A percentile compares a stretch with the other conserved stretches of the same genome.
Evolutionary conservation across 176 grass and related monocot species (phyloP).

Genomic region (Raddia guianensis): DNA sequence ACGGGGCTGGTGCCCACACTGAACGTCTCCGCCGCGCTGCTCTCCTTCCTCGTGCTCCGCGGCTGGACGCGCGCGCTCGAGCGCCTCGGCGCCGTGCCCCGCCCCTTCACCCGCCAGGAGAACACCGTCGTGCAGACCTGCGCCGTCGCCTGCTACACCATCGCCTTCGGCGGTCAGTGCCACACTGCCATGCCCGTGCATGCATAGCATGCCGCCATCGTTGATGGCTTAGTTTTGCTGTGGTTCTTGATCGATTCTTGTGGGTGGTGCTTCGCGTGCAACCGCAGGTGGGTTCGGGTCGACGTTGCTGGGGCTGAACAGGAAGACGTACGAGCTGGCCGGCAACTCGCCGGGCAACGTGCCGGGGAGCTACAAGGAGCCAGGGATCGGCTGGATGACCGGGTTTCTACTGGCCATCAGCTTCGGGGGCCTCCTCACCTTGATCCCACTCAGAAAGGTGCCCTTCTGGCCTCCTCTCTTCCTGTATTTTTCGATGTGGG

Average conservation of each 20-base stretch:
- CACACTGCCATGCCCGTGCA: not conserved
- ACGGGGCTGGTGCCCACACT: constrained; percentile 89
- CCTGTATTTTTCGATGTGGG: not conserved
- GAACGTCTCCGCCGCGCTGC: constrained; percentile 87
- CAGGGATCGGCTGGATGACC: constrained; percentile 84
- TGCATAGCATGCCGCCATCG: not conserved
- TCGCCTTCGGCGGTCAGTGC: constrained; percentile 66
- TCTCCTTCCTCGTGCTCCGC: constrained; percentile 74
- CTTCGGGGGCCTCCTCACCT: constrained; percentile 73
- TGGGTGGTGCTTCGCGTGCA: constrained; percentile 3
- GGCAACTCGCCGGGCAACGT: constrained; percentile 66
- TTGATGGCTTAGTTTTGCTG: not conserved
- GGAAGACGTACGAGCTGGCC: constrained; percentile 80
- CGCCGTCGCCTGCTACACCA: constrained; percentile 92
- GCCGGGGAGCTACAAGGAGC: constrained; percentile 91
- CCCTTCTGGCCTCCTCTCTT: not conserved
- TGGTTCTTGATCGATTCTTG: not conserved
- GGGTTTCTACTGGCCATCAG: constrained; percentile 61
- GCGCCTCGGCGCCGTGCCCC: constrained; percentile 57
- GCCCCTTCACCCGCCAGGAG: constrained; percentile 89
- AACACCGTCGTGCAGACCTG: constrained; percentile 93
- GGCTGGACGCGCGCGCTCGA: constrained; percentile 67
- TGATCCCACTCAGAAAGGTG: constrained; percentile 91
- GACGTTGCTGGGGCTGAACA: constrained; percentile 77
- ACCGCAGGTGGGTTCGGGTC: constrained; percentile 86